Percentiles rank a stretch among this genome's conserved stretches.
phyloP scores from a whole-genome alignment of 768 basidiomycete genomes.

The Daedalea quercina region DNA sequence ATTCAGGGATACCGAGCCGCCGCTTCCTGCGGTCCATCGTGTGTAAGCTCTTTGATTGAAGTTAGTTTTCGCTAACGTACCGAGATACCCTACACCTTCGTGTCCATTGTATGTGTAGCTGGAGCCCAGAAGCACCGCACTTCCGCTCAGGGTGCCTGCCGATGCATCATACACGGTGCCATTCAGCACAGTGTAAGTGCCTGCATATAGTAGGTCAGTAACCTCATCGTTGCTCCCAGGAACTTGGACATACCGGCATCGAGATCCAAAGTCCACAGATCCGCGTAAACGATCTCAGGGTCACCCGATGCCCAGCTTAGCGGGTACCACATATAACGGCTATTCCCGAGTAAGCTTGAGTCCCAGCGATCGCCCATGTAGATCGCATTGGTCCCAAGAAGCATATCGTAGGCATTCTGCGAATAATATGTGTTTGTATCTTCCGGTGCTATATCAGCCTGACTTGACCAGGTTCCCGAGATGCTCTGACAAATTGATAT shows the following conservation, averaged over 20 bases:
- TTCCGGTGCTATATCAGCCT: constrained; percentile 48
- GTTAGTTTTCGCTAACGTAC: constrained; percentile 20
- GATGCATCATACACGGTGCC: constrained; percentile 56
- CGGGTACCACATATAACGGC: constrained; percentile 58
- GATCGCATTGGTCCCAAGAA: constrained; percentile 41
- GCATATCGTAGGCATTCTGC: constrained; percentile 52
- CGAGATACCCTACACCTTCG: constrained; percentile 47
- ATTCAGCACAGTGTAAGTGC: constrained; percentile 41
- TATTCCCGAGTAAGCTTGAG: constrained; percentile 44
- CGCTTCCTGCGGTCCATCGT: constrained; percentile 34
- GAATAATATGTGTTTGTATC: constrained; percentile 52
- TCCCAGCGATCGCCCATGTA: constrained; percentile 67
- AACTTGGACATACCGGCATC: constrained; percentile 27
- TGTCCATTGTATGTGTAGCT: constrained; percentile 46
- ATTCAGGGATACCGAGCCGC: constrained; percentile 50
- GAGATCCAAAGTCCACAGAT: constrained; percentile 51
- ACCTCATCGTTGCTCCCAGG: background rate
- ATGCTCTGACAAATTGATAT: constrained; percentile 32
- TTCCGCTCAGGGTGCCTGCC: constrained; percentile 40
- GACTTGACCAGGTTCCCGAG: constrained; percentile 47
- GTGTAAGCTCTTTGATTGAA: background rate
- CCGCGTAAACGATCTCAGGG: constrained; percentile 48
- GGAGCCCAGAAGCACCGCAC: constrained; percentile 33
- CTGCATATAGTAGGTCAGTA: constrained; percentile 11
- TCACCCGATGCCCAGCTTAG: constrained; percentile 46